Conservation (phyloP, 371 early-diverging fungal species). For the Mortierella sp. region DNA sequence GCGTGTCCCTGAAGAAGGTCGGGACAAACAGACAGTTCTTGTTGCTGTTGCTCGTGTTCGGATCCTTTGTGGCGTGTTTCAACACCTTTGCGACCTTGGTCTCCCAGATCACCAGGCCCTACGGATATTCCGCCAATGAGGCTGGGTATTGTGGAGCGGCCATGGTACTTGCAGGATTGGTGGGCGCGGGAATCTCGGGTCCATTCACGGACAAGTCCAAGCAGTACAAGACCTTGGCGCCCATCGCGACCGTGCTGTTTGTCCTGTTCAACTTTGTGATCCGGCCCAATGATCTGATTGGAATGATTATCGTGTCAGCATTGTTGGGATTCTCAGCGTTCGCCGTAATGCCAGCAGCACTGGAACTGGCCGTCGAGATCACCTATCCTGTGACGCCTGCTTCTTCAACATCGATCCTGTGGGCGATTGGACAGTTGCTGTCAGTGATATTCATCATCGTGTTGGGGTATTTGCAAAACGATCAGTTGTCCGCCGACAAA, state of each 20-base stretch:
- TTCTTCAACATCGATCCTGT: slow-evolving; percentile 59
- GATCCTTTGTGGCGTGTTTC: slow-evolving; percentile 69
- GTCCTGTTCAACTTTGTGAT: slow-evolving; percentile 61
- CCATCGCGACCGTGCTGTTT: slow-evolving; percentile 57
- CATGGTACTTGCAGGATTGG: slow-evolving; percentile 62
- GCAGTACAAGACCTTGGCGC: slow-evolving; percentile 60
- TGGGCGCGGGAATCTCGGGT: slow-evolving; percentile 61
- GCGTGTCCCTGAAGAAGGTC: slow-evolving; percentile 56
- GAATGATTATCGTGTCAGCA: slow-evolving; percentile 57
- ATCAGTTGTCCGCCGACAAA: slow-evolving; percentile 11
- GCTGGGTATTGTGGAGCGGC: slow-evolving; percentile 67
- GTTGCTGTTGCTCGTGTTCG: slow-evolving; percentile 62
- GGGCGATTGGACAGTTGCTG: slow-evolving; percentile 60
- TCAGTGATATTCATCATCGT: slow-evolving; percentile 57
- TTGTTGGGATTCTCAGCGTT: slow-evolving; percentile 61
- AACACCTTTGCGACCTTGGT: slow-evolving; percentile 71
- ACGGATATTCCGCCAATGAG: slow-evolving; percentile 67
- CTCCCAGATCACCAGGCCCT: slow-evolving; percentile 68
- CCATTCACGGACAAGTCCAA: slow-evolving; percentile 61
- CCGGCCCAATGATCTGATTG: slow-evolving; percentile 52
- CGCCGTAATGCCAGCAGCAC: slow-evolving; percentile 59
- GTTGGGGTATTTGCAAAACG: slow-evolving; percentile 56
- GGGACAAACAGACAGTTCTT: slow-evolving; percentile 64
- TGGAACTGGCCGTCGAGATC: slow-evolving; percentile 66
- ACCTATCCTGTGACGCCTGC: slow-evolving; percentile 65